phyloP scores from a whole-genome alignment of 2,329 filamentous ascomycete genomes.

The Exophiala bonariae region DNA sequence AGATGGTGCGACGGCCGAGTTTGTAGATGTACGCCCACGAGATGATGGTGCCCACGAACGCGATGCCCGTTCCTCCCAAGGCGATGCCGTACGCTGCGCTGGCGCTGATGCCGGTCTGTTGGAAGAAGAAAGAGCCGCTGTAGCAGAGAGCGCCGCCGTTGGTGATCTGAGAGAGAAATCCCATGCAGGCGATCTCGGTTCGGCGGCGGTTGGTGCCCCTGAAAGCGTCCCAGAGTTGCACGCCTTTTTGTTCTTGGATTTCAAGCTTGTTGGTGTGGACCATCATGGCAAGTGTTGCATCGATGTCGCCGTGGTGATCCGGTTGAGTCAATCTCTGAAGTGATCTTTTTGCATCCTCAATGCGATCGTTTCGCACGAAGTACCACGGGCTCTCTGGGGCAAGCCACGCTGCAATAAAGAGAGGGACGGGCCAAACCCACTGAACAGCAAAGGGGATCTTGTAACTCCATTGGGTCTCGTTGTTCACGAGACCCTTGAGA shows the following conservation, averaged over 20 bases:
- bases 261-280: conserved; percentile 39
- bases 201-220: conserved; percentile 35
- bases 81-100: conserved; percentile 56
- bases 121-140: conserved; percentile 36
- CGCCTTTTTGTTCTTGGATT: conserved; percentile 23
- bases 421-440: conserved; percentile 28
- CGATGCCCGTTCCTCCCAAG: conserved; percentile 62
- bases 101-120: conserved; percentile 55
- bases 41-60: conserved; percentile 55
- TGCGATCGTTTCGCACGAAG: conserved; percentile 37
- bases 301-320: conserved; percentile 33
- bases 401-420: conserved; percentile 21
- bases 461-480: conserved; percentile 19
- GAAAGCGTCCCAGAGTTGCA: conserved; percentile 33
- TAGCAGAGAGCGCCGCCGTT: conserved; percentile 33
- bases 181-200: conserved; percentile 42
- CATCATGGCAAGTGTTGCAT: conserved; percentile 40
- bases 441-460: conserved; percentile 28
- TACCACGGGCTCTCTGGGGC: conserved; percentile 30
- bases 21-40: conserved; percentile 35
- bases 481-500: conserved; percentile 22
- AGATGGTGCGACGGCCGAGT: conserved; percentile 36
- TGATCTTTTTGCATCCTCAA: conserved; percentile 34
- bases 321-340: conserved; percentile 32
- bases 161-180: conserved; percentile 36